Conservation (phyloP, 2,329 filamentous ascomycete species). For the Colletotrichum tropicale region DNA sequence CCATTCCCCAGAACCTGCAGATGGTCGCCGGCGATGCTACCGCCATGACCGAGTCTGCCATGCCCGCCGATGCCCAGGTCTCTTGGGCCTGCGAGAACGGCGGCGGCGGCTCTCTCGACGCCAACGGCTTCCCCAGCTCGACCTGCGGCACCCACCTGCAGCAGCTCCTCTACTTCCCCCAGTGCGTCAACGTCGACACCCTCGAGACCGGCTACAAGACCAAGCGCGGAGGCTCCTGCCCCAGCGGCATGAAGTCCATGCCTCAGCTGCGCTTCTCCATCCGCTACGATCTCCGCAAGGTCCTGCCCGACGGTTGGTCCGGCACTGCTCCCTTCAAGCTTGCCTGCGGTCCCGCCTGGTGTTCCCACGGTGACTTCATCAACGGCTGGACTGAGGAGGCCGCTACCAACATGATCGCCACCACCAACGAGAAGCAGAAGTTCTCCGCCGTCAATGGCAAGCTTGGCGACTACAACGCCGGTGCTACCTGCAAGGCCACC, state of each 20-base stretch:
- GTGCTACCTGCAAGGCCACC: slow-evolving; percentile 31
- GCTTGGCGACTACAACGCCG: slow-evolving; percentile 33
- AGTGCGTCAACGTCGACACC: slow-evolving; percentile 26
- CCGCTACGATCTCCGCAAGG: slow-evolving; percentile 49
- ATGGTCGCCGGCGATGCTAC: slow-evolving; percentile 44
- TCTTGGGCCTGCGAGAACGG: slow-evolving; percentile 35
- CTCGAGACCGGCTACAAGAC: slow-evolving; percentile 30
- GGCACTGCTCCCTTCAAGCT: slow-evolving; percentile 48
- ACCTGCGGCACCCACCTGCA: slow-evolving; percentile 61
- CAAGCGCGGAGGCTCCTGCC: slow-evolving; percentile 39
- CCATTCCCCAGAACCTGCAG: slow-evolving; percentile 48
- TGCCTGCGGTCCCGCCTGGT: slow-evolving; percentile 43
- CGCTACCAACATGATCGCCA: slow-evolving; percentile 43
- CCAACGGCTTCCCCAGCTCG: slow-evolving; percentile 74
- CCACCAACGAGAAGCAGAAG: slow-evolving; percentile 37
- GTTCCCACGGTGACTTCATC: slow-evolving; percentile 53
- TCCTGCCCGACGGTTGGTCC: slow-evolving; percentile 46
- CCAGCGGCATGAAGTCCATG: slow-evolving; percentile 47
- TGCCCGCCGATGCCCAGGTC: slow-evolving; percentile 24
- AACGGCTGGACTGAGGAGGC: slow-evolving; percentile 51
- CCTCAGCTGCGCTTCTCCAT: slow-evolving; percentile 52
- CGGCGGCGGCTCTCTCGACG: slow-evolving; percentile 38
- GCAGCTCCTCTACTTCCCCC: slow-evolving; percentile 51
- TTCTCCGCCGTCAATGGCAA: slow-evolving; percentile 40
- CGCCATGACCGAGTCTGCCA: slow-evolving; percentile 43